phyloP scores from a whole-genome alignment of 148 eudicot genomes.

The Simmondsia chinensis region DNA sequence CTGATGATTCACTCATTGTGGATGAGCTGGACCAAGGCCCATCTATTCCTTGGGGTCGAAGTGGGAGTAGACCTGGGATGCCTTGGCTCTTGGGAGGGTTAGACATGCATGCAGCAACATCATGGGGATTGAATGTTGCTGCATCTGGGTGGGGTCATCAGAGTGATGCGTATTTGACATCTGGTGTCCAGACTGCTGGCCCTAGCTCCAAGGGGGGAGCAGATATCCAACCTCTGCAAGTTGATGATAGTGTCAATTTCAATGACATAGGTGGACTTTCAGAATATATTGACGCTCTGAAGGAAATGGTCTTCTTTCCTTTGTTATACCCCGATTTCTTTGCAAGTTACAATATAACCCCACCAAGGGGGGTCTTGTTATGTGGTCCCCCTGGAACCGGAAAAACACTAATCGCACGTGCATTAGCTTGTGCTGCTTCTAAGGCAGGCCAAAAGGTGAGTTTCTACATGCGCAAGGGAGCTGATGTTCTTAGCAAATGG shows the following conservation, averaged over 20 bases:
- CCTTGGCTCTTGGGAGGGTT: slow-evolving; percentile 97
- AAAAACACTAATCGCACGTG: slow-evolving; percentile 91
- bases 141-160: slow-evolving; percentile 99
- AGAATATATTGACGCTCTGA: slow-evolving; percentile 82
- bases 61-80: slow-evolving; percentile 69
- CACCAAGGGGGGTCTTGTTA: slow-evolving; percentile 94
- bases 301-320: slow-evolving; percentile 99
- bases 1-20: slow-evolving; percentile 96
- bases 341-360: slow-evolving; percentile 87
- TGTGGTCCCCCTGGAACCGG: slow-evolving; percentile 99
- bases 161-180: slow-evolving; percentile 50
- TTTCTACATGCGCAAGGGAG: slow-evolving; percentile 99
- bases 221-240: slow-evolving; percentile 92
- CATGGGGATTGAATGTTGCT: slow-evolving; percentile 91
- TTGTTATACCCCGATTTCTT: slow-evolving; percentile 94
- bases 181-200: slow-evolving; percentile 96
- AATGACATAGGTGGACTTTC: slow-evolving; percentile 97
- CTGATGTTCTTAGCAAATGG: slow-evolving; percentile 99
- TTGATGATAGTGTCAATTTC: slow-evolving; percentile 89
- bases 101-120: slow-evolving; percentile 67
- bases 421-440: slow-evolving; percentile 96
- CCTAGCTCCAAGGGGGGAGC: slow-evolving; percentile 99
- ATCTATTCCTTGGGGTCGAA: slow-evolving; percentile 92
- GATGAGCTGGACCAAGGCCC: slow-evolving; percentile 98
- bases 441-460: slow-evolving; percentile 99